Evolutionary conservation across 768 basidiomycete genomes (phyloP).

Genomic region (Strobilomyces echinocephalus): DNA sequence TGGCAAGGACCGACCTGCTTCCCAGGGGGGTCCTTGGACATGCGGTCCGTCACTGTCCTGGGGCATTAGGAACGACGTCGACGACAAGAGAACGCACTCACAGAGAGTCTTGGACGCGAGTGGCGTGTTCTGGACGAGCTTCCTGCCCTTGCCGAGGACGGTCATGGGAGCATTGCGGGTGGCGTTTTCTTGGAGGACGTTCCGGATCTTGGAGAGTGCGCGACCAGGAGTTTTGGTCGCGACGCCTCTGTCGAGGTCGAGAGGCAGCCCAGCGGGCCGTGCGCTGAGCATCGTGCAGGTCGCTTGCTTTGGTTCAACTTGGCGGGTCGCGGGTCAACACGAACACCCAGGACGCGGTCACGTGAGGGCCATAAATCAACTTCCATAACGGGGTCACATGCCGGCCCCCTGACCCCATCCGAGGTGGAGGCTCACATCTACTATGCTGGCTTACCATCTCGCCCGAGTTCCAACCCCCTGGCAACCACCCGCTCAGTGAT

Average conservation of each 20-base stretch:
- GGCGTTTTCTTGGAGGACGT: conserved; percentile 48
- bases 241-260: conserved; percentile 24
- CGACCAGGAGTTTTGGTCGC: conserved; percentile 55
- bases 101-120: conserved; percentile 29
- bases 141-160: conserved; percentile 45
- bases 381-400: too few species aligned
- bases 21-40: conserved; percentile 16
- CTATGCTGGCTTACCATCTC: too few species aligned
- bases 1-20: conserved; percentile 29
- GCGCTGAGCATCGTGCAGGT: conserved; percentile 26
- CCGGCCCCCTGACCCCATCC: too few species aligned
- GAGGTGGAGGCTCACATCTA: too few species aligned
- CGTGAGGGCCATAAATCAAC: conserved; percentile 15
- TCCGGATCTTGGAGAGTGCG: conserved; percentile 34
- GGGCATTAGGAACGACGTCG: background rate
- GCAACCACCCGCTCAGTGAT: too few species aligned
- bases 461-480: too few species aligned
- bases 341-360: conserved; percentile 25
- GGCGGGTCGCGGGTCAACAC: background rate
- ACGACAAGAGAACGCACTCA: conserved; percentile 7
- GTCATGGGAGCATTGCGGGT: conserved; percentile 36
- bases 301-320: conserved; percentile 1
- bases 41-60: conserved; percentile 18
- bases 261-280: conserved; percentile 21
- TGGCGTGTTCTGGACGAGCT: conserved; percentile 34